Conservation (phyloP, 352 stramenopile species). For the Pythium periplocum region DNA sequence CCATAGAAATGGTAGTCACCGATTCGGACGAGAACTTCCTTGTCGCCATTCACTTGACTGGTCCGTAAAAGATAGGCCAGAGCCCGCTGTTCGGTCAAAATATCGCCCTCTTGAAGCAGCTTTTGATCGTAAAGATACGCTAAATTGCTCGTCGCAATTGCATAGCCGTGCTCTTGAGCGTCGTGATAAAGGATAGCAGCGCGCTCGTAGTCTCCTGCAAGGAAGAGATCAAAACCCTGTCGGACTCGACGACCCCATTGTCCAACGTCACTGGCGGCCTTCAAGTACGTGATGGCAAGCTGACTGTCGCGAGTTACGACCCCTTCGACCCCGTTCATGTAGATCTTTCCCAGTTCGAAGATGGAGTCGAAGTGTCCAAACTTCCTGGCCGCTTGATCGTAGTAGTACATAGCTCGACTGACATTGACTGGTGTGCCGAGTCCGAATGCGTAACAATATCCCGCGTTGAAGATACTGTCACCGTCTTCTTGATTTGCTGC, state of each 20-base stretch:
- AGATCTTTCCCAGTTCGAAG: conserved; percentile 63
- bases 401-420: conserved; percentile 54
- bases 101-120: conserved; percentile 19
- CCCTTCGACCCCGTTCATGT: conserved; percentile 26
- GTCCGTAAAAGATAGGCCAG: conserved; percentile 36
- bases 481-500: conserved; percentile 70
- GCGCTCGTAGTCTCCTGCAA: conserved; percentile 30
- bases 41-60: conserved; percentile 35
- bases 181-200: conserved; percentile 62
- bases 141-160: conserved; percentile 63
- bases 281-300: conserved; percentile 40
- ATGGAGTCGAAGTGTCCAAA: conserved; percentile 87
- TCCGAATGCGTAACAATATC: conserved; percentile 68
- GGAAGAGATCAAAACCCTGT: conserved; percentile 60
- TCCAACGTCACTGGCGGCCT: conserved; percentile 54
- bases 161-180: conserved; percentile 53
- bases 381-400: conserved; percentile 43
- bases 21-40: conserved; percentile 58
- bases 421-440: conserved; percentile 54
- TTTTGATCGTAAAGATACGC: conserved; percentile 71
- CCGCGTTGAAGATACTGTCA: conserved; percentile 89
- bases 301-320: conserved; percentile 16
- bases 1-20: conserved; percentile 80
- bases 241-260: conserved; percentile 53
- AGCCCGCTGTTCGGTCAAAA: conserved; percentile 23